These are phyloP conservation scores for Xylariales sp. DNA, from an alignment of 2,329 filamentous ascomycete genomes.

Conservation along the genomic window DNA sequence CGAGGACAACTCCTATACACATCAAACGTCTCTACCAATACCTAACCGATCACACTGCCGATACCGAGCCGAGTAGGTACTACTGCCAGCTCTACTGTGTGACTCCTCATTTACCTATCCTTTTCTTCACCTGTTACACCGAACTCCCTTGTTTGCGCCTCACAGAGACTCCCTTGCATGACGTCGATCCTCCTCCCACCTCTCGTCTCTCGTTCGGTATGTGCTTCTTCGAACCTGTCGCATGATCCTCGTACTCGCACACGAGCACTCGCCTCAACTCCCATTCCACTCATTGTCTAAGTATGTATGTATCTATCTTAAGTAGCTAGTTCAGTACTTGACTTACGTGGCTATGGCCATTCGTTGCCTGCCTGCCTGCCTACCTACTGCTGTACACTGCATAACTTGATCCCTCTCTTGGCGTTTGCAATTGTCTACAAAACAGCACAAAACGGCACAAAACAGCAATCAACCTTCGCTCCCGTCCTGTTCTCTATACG, in stretches of 20 bases:
- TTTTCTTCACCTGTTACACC: not conserved
- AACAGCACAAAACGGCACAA: not conserved
- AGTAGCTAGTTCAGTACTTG: too few species aligned
- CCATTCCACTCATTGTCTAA: not conserved
- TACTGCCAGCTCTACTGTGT: constrained; percentile 9
- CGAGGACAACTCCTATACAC: constrained; percentile 1
- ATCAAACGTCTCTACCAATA: constrained; percentile 11
- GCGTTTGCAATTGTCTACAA: not conserved
- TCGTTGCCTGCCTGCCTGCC: not conserved
- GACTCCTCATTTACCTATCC: not conserved
- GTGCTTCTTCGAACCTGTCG: constrained; percentile 14
- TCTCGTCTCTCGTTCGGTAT: not conserved
- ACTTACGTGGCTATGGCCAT: not conserved
- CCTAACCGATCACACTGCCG: not conserved
- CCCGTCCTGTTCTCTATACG: not conserved
- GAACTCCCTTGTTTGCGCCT: constrained; percentile 1
- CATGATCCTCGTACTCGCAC: constrained; percentile 13
- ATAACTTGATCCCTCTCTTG: not conserved
- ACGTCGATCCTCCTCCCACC: constrained; percentile 24
- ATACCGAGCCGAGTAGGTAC: not conserved
- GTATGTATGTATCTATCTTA: too few species aligned
- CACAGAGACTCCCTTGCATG: constrained; percentile 13
- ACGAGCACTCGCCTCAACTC: not conserved
- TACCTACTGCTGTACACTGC: not conserved
- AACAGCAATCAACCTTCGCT: not conserved